phyloP scores from a whole-genome alignment of 2,329 filamentous ascomycete genomes.

The Seiridium unicorne region DNA sequence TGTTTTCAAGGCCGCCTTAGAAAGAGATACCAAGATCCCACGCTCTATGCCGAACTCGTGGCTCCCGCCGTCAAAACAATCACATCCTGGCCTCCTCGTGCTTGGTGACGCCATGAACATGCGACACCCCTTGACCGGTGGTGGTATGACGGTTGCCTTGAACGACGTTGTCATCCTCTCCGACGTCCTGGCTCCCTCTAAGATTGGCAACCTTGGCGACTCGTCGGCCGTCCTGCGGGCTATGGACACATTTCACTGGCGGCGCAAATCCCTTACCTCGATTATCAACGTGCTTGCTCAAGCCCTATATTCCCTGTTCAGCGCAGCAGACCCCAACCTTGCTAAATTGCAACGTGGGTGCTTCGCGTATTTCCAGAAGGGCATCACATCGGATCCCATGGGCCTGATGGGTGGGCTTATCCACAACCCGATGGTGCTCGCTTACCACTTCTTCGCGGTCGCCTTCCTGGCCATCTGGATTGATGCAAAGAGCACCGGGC shows the following conservation, averaged over 20 bases:
- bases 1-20: constrained; percentile 73
- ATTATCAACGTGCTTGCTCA: constrained; percentile 98
- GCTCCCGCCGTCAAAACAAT: constrained; percentile 73
- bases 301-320: constrained; percentile 88
- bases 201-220: constrained; percentile 69
- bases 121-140: constrained; percentile 96
- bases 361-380: constrained; percentile 85
- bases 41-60: constrained; percentile 93
- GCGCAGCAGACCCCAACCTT: constrained; percentile 76
- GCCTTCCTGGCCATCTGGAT: constrained; percentile 85
- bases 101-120: constrained; percentile 97
- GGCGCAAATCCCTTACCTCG: constrained; percentile 74
- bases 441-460: constrained; percentile 93
- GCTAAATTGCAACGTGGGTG: constrained; percentile 83
- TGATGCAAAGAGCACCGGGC: constrained; percentile 46
- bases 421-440: constrained; percentile 71
- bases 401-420: constrained; percentile 82
- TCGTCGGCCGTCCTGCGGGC: constrained; percentile 62
- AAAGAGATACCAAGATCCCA: constrained; percentile 69
- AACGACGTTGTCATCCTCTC: constrained; percentile 83
- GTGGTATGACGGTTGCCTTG: constrained; percentile 97
- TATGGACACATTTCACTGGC: constrained; percentile 81
- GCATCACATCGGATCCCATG: constrained; percentile 74
- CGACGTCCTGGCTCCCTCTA: constrained; percentile 67
- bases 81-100: constrained; percentile 70